Base-by-base conservation (phyloP, 805 yeast species). In the Yarrowia hollandica region DNA sequence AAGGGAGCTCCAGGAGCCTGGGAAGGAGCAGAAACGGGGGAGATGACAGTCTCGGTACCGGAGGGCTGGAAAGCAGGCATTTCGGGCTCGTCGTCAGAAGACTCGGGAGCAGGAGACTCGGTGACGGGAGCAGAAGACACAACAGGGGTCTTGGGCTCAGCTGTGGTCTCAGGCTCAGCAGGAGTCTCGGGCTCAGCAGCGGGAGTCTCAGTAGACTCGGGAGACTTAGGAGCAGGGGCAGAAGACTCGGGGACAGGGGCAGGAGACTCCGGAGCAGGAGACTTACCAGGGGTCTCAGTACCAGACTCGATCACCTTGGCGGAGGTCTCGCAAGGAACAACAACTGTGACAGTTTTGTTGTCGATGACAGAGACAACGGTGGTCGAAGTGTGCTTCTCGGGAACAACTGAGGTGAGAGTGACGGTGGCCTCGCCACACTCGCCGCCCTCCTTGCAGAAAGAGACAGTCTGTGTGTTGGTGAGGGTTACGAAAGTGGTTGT, bases 391-490 rank as follows among this genome's bases (percentile, higher is more conserved):
- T 39, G 44, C n/a, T n/a, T 8, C 44, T 39, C 44, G 21, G 44
- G 44, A 5, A 39, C 44, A 10, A 11, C 44, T 9, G 44, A 10
- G 19, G 44, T 39, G n/a, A 39, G 30, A 23, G 44, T 39, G 14
- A 39, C 44, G 30, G 44, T 39, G 44, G 44, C n/a, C 30, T 39
- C 44, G 14, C 44, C 44, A 23, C 44, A 39, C 3, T 39, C 44
- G 30, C 30, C 44, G 5, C 23, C 10, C 8, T 4, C 21, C 42
- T 38, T 38, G 42, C 42, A 38, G 42, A n/a, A 38, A 12, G 42
- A 8, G 7, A 38, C 42, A 18, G 42, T 38, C 42, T 38, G 42
- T 26, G 28, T 22, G 12, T 26, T 38, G 42, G 18, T 38, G 42
- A 38, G 19, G 18, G 42, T 22, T 11, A n/a, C n/a, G 42, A 15